These are phyloP conservation scores for Xylariaceae sp. DNA, from an alignment of 2,329 filamentous ascomycete species.

Conservation along the genomic window DNA sequence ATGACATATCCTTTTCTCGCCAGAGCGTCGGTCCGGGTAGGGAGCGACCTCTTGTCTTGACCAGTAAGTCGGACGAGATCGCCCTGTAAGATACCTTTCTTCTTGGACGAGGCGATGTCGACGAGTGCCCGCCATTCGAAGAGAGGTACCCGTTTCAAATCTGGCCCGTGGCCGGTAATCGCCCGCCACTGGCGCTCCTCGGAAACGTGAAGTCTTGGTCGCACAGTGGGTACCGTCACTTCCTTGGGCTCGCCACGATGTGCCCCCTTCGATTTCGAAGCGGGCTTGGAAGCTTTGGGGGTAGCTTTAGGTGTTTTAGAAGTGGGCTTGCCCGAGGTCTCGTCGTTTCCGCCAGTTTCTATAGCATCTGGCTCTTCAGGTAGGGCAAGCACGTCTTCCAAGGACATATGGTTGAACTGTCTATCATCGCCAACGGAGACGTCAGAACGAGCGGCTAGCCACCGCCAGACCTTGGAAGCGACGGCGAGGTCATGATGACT, in stretches of 20 bases:
- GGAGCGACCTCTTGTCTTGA: conserved; percentile 60
- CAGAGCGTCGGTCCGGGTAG: conserved; percentile 54
- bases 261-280: too few species aligned
- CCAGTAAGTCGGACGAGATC: conserved; percentile 52
- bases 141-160: conserved; percentile 52
- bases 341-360: neutral
- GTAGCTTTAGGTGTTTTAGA: too few species aligned
- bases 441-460: conserved; percentile 36
- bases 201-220: conserved; percentile 41
- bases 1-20: conserved; percentile 57
- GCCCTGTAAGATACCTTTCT: conserved; percentile 54
- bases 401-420: conserved; percentile 33
- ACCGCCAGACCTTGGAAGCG: conserved; percentile 38
- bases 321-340: conserved; percentile 1
- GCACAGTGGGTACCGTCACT: conserved; percentile 8
- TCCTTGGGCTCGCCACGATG: too few species aligned
- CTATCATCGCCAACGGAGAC: conserved; percentile 35
- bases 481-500: conserved; percentile 28
- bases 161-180: conserved; percentile 53
- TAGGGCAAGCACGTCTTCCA: conserved; percentile 36
- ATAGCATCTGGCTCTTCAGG: conserved; percentile 28
- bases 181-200: conserved; percentile 55
- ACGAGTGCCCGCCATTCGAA: conserved; percentile 56
- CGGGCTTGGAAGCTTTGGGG: too few species aligned
- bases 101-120: conserved; percentile 50